phyloP scores from a whole-genome alignment of 768 basidiomycete genomes.

The Boletus pseudopeckii region DNA sequence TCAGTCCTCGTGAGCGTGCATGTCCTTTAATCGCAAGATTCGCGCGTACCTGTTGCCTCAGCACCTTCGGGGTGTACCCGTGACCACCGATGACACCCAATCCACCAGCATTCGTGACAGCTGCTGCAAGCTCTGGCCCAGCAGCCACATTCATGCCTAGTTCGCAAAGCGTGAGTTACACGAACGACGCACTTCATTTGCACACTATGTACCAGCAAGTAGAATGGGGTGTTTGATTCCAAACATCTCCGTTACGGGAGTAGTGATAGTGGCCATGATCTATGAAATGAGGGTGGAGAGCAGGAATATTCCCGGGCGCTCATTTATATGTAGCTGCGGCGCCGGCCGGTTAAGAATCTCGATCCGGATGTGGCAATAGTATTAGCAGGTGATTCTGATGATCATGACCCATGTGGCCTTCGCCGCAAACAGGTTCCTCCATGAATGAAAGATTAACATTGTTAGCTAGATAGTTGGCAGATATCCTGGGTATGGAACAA shows the following conservation, averaged over 20 bases:
- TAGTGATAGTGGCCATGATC: slow-evolving; percentile 57
- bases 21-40: neutral
- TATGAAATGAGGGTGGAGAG: neutral
- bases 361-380: neutral
- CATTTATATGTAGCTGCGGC: slow-evolving; percentile 8
- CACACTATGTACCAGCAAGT: slow-evolving; percentile 57
- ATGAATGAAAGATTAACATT: neutral
- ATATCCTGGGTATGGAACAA: slow-evolving; percentile 29
- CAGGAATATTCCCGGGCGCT: neutral
- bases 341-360: neutral
- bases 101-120: slow-evolving; percentile 92
- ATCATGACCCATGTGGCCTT: too few relatives aligned
- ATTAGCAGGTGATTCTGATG: neutral
- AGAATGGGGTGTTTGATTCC: slow-evolving; percentile 85
- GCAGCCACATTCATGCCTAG: slow-evolving; percentile 65
- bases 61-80: slow-evolving; percentile 79
- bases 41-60: slow-evolving; percentile 66
- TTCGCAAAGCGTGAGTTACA: neutral
- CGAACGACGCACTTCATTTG: slow-evolving; percentile 35
- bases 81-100: slow-evolving; percentile 90
- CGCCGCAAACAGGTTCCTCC: neutral
- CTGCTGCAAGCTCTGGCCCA: slow-evolving; percentile 84
- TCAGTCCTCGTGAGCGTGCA: slow-evolving; percentile 6
- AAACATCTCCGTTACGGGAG: slow-evolving; percentile 87
- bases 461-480: slow-evolving; percentile 12